Evolutionary conservation across 495 filamentous ascomycete species (phyloP), one percentile per base, ranked within the genome.

Genomic region (Daldinia caldariorum): DNA sequence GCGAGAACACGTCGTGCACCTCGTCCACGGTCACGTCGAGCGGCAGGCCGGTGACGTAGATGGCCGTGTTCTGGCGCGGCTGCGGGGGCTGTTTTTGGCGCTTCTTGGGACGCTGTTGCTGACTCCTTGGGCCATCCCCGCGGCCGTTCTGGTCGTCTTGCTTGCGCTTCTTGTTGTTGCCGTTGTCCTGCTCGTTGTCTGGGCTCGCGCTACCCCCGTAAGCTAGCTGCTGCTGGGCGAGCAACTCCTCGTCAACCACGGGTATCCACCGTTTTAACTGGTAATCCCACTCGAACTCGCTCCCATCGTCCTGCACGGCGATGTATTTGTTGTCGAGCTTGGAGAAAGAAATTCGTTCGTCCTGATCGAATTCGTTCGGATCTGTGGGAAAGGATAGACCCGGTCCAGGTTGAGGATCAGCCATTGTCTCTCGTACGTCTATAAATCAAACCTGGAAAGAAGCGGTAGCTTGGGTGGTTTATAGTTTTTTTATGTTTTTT

Each of bases 41-140:
- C 0, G 96, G 96, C 4, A 99, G 87, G 12, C 88, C 90, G 3
- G 92, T 96, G 41, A 98, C 89, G 78, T 92, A 99, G 55, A 99
- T 84, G 20, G 95, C 96, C 2, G 90, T 94, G 75, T 98, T 99
- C 62, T 93, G 87, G 59, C 89, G 86, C 37, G 85, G 86, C 58
- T 81, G 73, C 32, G 76, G 73, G 3, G 78, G 77, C 34, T 75
- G 47, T 47, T 67, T 61, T 66, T 73, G 66, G 58, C 71, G 67
- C 73, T 79, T 74, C 74, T 67, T 76, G 0, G 75, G 66, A 12
- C 71, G 76, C 41, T 69, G 73, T 50, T 67, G 64, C n/a, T 61
- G 26, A 34, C 66, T 59, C 56, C 65, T 66, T 59, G 37, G 54
- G 64, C 43, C 1, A 7, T 41, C 60, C 18, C 60, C 38, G 1